A percentile compares a stretch with the other conserved stretches of the same genome.
phyloP scores from a whole-genome alignment of 495 filamentous ascomycete species.

The Neurospora sp. region DNA sequence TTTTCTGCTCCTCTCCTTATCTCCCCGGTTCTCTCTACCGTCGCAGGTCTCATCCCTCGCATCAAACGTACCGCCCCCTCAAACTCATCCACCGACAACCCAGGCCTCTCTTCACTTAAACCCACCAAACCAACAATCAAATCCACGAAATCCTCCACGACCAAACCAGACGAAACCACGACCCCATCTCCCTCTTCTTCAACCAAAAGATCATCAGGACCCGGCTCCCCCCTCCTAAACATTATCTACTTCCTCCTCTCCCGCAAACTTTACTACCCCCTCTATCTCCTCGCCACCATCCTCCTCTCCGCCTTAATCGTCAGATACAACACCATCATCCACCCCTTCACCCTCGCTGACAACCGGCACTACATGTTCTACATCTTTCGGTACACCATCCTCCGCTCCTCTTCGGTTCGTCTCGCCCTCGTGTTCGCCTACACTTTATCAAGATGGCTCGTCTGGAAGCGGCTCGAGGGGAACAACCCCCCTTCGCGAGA shows the following conservation, averaged over 20 bases:
- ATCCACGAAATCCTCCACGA: background rate
- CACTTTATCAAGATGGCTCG: slow-evolving; percentile 50
- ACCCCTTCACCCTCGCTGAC: slow-evolving; percentile 92
- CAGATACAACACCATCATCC: slow-evolving; percentile 81
- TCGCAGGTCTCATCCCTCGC: background rate
- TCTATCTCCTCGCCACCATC: slow-evolving; percentile 16
- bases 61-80: background rate
- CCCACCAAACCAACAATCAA: background rate
- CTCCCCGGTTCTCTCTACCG: background rate
- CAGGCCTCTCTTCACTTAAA: slow-evolving; percentile 1
- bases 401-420: slow-evolving; percentile 48
- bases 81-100: background rate
- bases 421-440: slow-evolving; percentile 53
- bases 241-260: slow-evolving; percentile 1
- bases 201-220: background rate
- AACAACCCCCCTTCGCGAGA: background rate
- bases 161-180: background rate
- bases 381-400: slow-evolving; percentile 75
- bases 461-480: slow-evolving; percentile 36
- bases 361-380: slow-evolving; percentile 98
- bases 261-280: slow-evolving; percentile 10
- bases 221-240: background rate
- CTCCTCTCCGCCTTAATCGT: slow-evolving; percentile 39
- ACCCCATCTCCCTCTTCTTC: background rate
- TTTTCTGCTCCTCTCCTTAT: slow-evolving; percentile 76